Base-by-base conservation (phyloP, 1,139 yeast genomes). In the Sugiyamaella sp. region DNA sequence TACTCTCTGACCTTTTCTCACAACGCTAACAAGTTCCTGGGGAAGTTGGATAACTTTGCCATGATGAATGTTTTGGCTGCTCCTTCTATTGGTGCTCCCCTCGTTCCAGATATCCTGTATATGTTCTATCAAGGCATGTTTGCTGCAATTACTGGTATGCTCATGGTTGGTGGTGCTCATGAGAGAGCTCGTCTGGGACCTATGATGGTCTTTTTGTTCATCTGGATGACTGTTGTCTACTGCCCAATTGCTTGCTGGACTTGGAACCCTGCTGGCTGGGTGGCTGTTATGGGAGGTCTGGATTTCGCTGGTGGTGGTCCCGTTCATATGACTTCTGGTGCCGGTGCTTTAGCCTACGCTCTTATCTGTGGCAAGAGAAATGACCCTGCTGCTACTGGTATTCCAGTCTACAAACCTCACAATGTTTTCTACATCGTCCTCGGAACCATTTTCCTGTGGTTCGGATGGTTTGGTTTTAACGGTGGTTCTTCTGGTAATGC, bases 241-340 rank as follows among this genome's bases (percentile, higher is more conserved):
- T 86, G 95, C 71, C 97, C 97, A 55, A 56, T 89, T 77, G 98
- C 98, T 14, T 87, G 86, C 76, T 91, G 98, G 98, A 87, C 96
- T 25, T 93, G 98, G 98, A 93, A 91, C 70, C 80, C 84, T 29
- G 80, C 80, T 55, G 99, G 98, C 48, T 93, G 98, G 98, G 79
- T 91, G 60, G 80, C 78, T 54, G 75, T 74, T 47, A 78, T 91
- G 55, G 98, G 98, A 59, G 85, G 90, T 29, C 80, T 89, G 57
- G 99, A 93, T 74, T 93, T 89, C 69, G 98, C 98, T 37, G 99
- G 99, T 66, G 97, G 98, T 68, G 97, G 97, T 59, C 97, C 98
- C 60, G 98, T 93, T 57, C 99, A 93, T 74, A 89, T 89, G 75
- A 78, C 89, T 64, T 88, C 97, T 38, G 99, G 99, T 62, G 88